A percentile compares a stretch with the other conserved stretches of the same genome.
Evolutionary conservation across 2,329 filamentous ascomycete species (phyloP).

Genomic region (Penicillium sp.): DNA sequence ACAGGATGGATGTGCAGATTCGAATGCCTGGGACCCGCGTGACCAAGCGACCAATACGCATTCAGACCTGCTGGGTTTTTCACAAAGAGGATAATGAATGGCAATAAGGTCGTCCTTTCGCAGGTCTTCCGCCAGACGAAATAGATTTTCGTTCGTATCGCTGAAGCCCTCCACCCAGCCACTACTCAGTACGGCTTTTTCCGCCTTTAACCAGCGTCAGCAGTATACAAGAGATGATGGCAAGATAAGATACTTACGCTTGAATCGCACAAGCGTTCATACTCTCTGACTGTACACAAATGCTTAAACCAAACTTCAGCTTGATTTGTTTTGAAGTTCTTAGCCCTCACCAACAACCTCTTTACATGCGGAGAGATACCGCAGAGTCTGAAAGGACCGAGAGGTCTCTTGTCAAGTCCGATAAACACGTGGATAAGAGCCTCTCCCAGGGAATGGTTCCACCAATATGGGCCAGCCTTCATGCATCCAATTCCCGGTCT

Average conservation of each 20-base stretch:
- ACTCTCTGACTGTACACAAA: not conserved
- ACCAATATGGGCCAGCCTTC: not conserved
- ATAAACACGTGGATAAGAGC: not conserved
- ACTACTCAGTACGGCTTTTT: constrained; percentile 16
- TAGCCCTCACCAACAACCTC: not conserved
- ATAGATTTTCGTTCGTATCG: constrained; percentile 31
- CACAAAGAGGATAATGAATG: constrained; percentile 26
- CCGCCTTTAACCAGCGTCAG: not conserved
- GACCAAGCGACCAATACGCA: constrained; percentile 34
- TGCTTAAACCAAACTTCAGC: constrained; percentile 6
- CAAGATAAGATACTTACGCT: not conserved
- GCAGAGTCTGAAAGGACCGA: constrained; percentile 4
- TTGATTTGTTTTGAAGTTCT: not conserved
- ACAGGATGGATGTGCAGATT: constrained; percentile 11
- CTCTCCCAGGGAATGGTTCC: not conserved
- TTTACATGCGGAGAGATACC: not conserved
- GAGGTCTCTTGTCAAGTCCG: not conserved
- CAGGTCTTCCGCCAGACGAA: constrained; percentile 29
- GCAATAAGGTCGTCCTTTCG: constrained; percentile 28
- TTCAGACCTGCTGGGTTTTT: not conserved
- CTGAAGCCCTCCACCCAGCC: constrained; percentile 38
- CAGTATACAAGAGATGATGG: not conserved
- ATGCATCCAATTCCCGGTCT: not conserved
- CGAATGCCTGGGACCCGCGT: constrained; percentile 25
- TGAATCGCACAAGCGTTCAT: not conserved